Evolutionary conservation across 768 basidiomycete genomes (phyloP).

Genomic region (Trametes villosa): DNA sequence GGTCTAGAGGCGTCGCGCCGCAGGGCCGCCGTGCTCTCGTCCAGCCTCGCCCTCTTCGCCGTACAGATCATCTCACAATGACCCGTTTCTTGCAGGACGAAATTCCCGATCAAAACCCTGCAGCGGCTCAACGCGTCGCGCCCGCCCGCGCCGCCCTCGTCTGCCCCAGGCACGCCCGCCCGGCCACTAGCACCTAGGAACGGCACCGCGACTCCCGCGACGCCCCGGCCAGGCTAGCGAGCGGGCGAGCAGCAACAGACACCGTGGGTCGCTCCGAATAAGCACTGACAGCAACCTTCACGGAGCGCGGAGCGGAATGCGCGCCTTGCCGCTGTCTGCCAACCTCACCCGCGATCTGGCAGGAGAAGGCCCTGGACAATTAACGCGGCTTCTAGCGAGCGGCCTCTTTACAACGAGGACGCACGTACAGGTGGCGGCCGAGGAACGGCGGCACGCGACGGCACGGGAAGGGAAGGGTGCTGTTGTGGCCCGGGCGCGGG

Average conservation of each 20-base stretch:
- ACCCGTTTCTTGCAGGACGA: conserved; percentile 59
- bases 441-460: background rate
- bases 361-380: background rate
- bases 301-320: background rate
- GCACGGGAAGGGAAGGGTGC: too few species aligned
- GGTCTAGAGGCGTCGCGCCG: conserved; percentile 8
- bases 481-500: too few species aligned
- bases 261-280: conserved; percentile 2
- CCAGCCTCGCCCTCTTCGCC: conserved; percentile 7
- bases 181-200: conserved; percentile 12
- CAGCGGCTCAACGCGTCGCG: conserved; percentile 72
- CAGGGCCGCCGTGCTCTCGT: conserved; percentile 6
- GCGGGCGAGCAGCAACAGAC: too few species aligned
- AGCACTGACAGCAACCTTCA: background rate
- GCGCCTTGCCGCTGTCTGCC: background rate
- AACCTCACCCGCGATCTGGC: conserved; percentile 6
- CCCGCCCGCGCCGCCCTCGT: conserved; percentile 25
- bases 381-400: background rate
- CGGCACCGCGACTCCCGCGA: conserved; percentile 17
- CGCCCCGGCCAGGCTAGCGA: conserved; percentile 16
- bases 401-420: background rate
- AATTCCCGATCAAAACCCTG: conserved; percentile 93
- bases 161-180: conserved; percentile 11
- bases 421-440: background rate
- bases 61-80: conserved; percentile 7